Evolutionary conservation across 176 grass and related monocot species (phyloP).

Genomic region (Bromus sterilis): DNA sequence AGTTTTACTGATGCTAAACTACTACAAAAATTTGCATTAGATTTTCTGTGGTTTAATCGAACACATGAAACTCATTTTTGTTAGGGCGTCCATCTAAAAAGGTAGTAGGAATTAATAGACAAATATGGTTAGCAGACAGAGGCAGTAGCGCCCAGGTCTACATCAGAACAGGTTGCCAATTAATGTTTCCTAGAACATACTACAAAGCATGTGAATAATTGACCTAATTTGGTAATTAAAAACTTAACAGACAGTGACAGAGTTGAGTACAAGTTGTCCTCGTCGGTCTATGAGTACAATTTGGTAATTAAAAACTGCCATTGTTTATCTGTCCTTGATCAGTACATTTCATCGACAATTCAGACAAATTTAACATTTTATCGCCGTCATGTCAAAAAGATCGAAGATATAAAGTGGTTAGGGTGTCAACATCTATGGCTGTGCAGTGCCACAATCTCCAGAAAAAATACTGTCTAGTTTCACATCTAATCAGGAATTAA

Average conservation of each 20-base stretch:
- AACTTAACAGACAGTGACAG: background rate
- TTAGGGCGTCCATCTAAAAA: background rate
- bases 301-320: background rate
- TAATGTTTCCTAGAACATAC: background rate
- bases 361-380: background rate
- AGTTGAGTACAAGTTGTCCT: background rate
- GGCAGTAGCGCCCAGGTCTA: background rate
- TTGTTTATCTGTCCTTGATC: background rate
- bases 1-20: background rate
- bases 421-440: background rate
- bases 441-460: background rate
- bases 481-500: too few relatives aligned
- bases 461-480: too few relatives aligned
- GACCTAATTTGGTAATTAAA: background rate
- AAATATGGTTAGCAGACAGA: background rate
- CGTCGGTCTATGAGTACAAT: background rate
- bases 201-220: background rate
- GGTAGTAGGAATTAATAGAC: background rate
- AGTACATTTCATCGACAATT: background rate
- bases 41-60: too few relatives aligned
- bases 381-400: too few relatives aligned
- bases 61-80: too few relatives aligned
- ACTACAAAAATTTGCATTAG: too few relatives aligned
- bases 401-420: background rate
- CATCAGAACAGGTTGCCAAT: background rate